Evolutionary conservation across 2,329 filamentous ascomycete species (phyloP).

Genomic region (Exserohilum turcica): DNA sequence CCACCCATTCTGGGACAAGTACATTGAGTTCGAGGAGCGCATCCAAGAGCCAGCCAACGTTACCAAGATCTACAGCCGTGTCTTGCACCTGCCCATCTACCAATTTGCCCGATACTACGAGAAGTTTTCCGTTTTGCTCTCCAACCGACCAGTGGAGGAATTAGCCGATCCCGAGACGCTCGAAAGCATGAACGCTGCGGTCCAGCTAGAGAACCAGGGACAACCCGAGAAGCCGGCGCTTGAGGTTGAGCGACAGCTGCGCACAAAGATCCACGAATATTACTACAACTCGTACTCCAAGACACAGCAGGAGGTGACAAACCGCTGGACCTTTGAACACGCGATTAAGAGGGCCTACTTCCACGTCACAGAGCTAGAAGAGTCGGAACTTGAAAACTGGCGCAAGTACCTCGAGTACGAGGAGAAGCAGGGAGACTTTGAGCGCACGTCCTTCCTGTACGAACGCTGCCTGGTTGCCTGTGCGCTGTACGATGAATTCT

Average conservation of each 20-base stretch:
- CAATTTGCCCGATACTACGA: slow-evolving; percentile 96
- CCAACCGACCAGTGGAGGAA: slow-evolving; percentile 75
- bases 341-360: slow-evolving; percentile 97
- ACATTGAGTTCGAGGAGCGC: slow-evolving; percentile 94
- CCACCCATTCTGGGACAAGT: slow-evolving; percentile 99
- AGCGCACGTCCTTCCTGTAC: slow-evolving; percentile 80
- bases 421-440: slow-evolving; percentile 78
- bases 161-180: slow-evolving; percentile 72
- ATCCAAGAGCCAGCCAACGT: slow-evolving; percentile 65
- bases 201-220: slow-evolving; percentile 65
- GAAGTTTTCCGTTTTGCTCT: slow-evolving; percentile 74
- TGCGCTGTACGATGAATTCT: slow-evolving; percentile 96
- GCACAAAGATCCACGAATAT: slow-evolving; percentile 76
- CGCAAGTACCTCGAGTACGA: slow-evolving; percentile 96
- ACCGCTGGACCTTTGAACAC: slow-evolving; percentile 92
- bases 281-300: slow-evolving; percentile 80
- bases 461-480: slow-evolving; percentile 92
- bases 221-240: slow-evolving; percentile 68
- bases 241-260: slow-evolving; percentile 82
- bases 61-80: slow-evolving; percentile 78
- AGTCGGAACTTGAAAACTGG: slow-evolving; percentile 86
- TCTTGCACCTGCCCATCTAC: slow-evolving; percentile 91
- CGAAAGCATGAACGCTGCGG: slow-evolving; percentile 70
- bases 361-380: slow-evolving; percentile 90
- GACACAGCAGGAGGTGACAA: slow-evolving; percentile 86